A percentile compares a stretch with the other conserved stretches of the same genome.
These are phyloP conservation scores for Russula sp. DNA, from an alignment of 768 basidiomycete genomes.

Conservation along the genomic window DNA sequence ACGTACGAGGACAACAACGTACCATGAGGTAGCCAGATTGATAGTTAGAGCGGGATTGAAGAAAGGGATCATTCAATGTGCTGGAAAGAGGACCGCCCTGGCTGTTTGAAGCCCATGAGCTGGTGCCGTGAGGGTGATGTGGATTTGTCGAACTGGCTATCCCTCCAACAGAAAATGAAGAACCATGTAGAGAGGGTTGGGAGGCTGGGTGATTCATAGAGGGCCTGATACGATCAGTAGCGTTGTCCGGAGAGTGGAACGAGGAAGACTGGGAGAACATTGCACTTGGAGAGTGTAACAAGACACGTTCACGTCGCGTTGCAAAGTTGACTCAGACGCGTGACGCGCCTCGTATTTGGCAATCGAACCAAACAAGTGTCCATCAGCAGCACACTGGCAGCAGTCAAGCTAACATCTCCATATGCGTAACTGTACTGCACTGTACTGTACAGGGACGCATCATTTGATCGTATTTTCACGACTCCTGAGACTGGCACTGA, in stretches of 20 bases:
- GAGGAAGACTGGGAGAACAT: slow-evolving; percentile 21
- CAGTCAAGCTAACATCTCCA: too few species aligned
- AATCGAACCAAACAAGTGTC: too few species aligned
- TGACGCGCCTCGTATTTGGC: not conserved
- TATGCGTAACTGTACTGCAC: not conserved
- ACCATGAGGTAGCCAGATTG: slow-evolving; percentile 82
- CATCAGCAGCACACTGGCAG: too few species aligned
- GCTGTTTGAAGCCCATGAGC: slow-evolving; percentile 47
- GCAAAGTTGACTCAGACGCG: not conserved
- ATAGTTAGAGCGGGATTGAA: slow-evolving; percentile 70
- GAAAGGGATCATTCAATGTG: slow-evolving; percentile 61
- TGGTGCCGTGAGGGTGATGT: slow-evolving; percentile 45
- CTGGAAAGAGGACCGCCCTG: slow-evolving; percentile 39
- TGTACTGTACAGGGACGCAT: too few species aligned
- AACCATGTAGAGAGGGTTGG: slow-evolving; percentile 28
- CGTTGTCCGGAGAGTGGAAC: slow-evolving; percentile 11
- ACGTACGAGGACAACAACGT: slow-evolving; percentile 23
- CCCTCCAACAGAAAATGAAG: slow-evolving; percentile 52
- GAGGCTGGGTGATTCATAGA: slow-evolving; percentile 20
- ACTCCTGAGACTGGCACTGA: too few species aligned
- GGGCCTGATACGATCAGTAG: slow-evolving; percentile 11
- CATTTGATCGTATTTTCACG: too few species aligned
- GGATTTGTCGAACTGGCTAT: slow-evolving; percentile 45
- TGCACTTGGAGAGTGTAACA: not conserved
- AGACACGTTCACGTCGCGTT: not conserved